Evolutionary conservation across 2,329 filamentous ascomycete genomes (phyloP), one percentile per base, ranked within the genome.

Genomic region (Diaporthe sp.): DNA sequence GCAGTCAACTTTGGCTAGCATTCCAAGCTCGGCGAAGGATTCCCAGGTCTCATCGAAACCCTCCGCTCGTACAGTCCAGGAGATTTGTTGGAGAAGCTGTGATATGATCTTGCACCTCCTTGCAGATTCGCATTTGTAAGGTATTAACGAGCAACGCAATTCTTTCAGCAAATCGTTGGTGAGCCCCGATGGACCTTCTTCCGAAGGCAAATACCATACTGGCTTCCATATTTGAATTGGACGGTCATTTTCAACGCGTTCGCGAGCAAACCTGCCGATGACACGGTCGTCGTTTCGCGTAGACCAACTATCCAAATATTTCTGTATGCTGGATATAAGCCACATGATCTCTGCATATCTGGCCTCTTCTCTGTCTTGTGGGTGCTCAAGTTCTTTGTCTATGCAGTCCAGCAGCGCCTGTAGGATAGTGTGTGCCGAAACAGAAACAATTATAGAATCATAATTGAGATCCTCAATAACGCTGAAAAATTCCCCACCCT

Each of bases 401-500:
- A 39, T 17, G 2, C 25, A 4, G 7, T 61, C 34, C 15, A 61
- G 22, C 22, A 61, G 34, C n/a, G 4, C 10, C 34, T 42, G 22
- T 17, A 61, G 10, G 7, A 61, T 1, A 61, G 12, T 17, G 22
- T 4, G 22, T n/a, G 57, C 9, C 17, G 57, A 15, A 39, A 39
- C 39, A 31, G 57, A 25, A 39, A 60, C 20, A 20, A 60, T 0
- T n/a, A 39, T 12, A 39, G 1, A 22, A 12, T 17, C 12, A 15
- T 20, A 12, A 51, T 10, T 25, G 22, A 3, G 8, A 4, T 10
- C 17, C 20, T 3, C 8, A n/a, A 4, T 13, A 12, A 13, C 1
- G 1, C 1, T 2, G 9, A 3, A 2, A 3, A 8, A 1, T 10
- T 13, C n/a, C 9, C 49, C 22, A 2, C 10, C 25, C 1, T 0